phyloP scores from a whole-genome alignment of 2,329 filamentous ascomycete genomes.

The Pestalotiopsis fici region DNA sequence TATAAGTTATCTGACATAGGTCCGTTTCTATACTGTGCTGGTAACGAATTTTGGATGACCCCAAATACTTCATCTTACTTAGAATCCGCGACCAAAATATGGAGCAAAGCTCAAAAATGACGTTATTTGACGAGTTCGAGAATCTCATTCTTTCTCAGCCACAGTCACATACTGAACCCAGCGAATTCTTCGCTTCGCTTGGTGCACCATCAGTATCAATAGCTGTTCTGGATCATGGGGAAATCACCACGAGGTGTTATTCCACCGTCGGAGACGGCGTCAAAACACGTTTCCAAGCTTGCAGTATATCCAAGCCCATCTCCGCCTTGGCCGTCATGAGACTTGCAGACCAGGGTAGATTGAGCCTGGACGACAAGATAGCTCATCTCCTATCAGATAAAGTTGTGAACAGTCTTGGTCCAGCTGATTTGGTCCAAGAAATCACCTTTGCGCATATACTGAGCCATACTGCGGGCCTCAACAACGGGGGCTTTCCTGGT shows the following conservation, averaged over 20 bases:
- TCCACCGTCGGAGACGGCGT: not conserved
- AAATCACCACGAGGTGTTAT: not conserved
- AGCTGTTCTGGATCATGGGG: conserved; percentile 6
- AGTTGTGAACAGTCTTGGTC: not conserved
- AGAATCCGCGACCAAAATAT: not conserved
- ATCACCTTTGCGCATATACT: conserved; percentile 1
- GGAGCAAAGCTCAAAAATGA: not conserved
- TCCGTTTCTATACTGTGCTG: not conserved
- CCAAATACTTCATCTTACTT: not conserved
- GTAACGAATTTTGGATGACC: not conserved
- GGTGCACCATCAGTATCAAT: conserved; percentile 6
- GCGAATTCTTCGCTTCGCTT: conserved; percentile 1
- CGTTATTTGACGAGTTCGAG: conserved; percentile 1
- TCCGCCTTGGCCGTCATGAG: not conserved
- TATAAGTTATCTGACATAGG: not conserved
- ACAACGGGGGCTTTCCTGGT: not conserved
- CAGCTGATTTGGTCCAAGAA: conserved; percentile 4
- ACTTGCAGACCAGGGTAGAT: conserved; percentile 1
- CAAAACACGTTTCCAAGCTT: conserved; percentile 5
- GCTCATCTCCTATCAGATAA: not conserved
- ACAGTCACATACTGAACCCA: not conserved
- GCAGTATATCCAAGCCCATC: conserved; percentile 5
- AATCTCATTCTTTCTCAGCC: not conserved
- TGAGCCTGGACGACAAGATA: conserved; percentile 6
- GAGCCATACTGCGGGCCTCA: conserved; percentile 5